Base-by-base conservation (phyloP, 2,329 filamentous ascomycete genomes). In the Xylariaceae sp. region DNA sequence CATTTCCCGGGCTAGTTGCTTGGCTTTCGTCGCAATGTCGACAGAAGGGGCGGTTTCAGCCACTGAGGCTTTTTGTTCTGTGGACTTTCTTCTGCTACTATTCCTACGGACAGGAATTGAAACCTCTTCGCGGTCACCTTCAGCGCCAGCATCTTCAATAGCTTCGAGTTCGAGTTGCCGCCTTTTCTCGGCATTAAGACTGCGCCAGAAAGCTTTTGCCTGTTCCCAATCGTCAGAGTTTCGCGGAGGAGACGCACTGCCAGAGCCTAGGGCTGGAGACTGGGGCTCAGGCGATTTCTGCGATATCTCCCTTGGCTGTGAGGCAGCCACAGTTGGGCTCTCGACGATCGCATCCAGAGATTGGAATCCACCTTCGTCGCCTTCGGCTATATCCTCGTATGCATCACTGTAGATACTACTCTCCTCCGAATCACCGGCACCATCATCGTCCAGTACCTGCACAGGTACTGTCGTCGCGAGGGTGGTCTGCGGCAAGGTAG, bases 261-360 rank as follows among this genome's bases (percentile, higher is more conserved):
- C 14, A 18, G 42, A 40, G 54, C 58, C 18, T 51, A 62, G 2
- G 44, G 32, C 33, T 18, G 38, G 11, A 11, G 30, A 11, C 17
- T 33, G 30, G 1, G 41, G n/a, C 15, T 36, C 43, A 35, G 48
- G 45, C 14, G 42, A 41, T 39, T 45, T 47, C 39, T 45, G 47
- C 5, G 54, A 53, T n/a, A 32, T 11, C 11, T 47, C 27, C 31
- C 45, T 64, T 55, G 45, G 60, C 49, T 6, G 71, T 55, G 18
- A 80, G 78, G 42, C 74, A 79, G 44, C 81, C 44, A 62, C 54
- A 1, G 73, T 59, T 3, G 86, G 82, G 42, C 76, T 82, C 17
- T 84, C 79, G 1, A 89, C 76, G 9, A 90, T 80, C 11, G 87
- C 87, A 65, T 90, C 78, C 7, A 91, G 73, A 5, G 86, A 90